Evolutionary conservation across 106 monocot species (phyloP), one percentile per base, ranked within the genome.

Genomic region (Hemerocallis citrina): DNA sequence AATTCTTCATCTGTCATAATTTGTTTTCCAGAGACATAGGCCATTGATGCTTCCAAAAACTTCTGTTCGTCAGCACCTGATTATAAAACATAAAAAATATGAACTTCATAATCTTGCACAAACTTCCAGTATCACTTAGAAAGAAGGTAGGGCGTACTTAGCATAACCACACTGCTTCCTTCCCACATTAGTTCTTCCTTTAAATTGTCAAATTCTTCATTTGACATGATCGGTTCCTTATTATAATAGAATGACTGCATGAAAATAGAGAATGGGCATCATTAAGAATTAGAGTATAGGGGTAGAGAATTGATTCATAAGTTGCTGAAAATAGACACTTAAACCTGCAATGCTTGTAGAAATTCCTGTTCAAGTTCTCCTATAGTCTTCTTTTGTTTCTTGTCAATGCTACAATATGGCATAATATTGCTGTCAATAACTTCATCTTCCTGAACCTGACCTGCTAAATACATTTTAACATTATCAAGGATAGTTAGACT

Each of bases 161-260:
- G 81, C 96, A 98, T 92, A 41, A 98, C 96, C 14, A 98, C 96
- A 24, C 96, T 98, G 84, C 96, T 98, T 69, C 96, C 96, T 74
- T 98, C 96, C 96, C 96, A 98, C 96, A 82, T 92, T 34, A 98
- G 69, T 55, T 98, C 96, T 75, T 98, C 96, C 74, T 98, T 98
- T 48, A 98, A 91, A 44, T 98, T 91, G 57, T 98, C 96, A 60
- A 98, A 98, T 73, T 98, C 96, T 65, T 98, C 96, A 73, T 98
- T 98, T 66, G 96, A 92, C 91, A 98, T 98, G 25, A 84, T 80
- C 36, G 96, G 88, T 52, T 74, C 69, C 44, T 65, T 66, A 19
- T 98, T 88, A 63, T 80, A 98, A 70, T 98, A 98, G 70, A 98
- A 98, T 27, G 91, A 52, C 91, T 90, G 66, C n/a, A 66, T 27